Evolutionary conservation across 148 eudicot genomes (phyloP), one percentile per base, ranked within the genome.

Genomic region (Rhododendron williamsianum): DNA sequence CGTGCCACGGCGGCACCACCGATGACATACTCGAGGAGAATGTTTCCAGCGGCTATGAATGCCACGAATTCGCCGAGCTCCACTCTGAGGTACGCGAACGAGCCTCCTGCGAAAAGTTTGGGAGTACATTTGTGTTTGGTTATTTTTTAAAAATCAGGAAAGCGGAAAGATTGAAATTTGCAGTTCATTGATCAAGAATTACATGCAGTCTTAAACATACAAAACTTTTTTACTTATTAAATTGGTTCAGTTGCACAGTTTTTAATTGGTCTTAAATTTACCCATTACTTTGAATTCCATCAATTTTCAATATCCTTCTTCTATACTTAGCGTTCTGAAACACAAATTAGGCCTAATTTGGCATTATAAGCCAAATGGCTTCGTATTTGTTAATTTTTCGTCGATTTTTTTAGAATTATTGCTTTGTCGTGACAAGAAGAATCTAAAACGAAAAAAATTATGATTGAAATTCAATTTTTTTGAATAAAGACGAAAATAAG

Each of bases 1-100:
- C 95, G 90, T 0, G 95, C 92, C 58, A 93, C 95, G 0, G 90
- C 91, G 4, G 95, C 95, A 0, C 92, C 88, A 4, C 89, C 88
- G 2, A 93, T 86, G 0, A 91, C 86, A 52, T 91, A 93, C 81
- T 93, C 95, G 0, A 93, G 86, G n/a, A 93, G 81, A 10, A 95
- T 93, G 89, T 95, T 95, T 46, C 98, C 98, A 4, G 95, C 98
- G 45, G 94, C 96, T 11, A 95, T 85, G 82, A 91, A 93, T 4
- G 96, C 96, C 84, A 93, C 83, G 87, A 92, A 95, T 83, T 95
- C 96, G 9, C 96, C 95, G 21, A 93, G 84, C 48, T 95, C 96
- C 33, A 93, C 93, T 35, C 96, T 88, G 25, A 95, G 76, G 78
- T 91, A 95, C 1, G 95, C 95, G 71, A 93, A 95, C 79, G 76